Conservation (phyloP, 192 early-diverging fungal genomes). For the Umbelopsis sp. region DNA sequence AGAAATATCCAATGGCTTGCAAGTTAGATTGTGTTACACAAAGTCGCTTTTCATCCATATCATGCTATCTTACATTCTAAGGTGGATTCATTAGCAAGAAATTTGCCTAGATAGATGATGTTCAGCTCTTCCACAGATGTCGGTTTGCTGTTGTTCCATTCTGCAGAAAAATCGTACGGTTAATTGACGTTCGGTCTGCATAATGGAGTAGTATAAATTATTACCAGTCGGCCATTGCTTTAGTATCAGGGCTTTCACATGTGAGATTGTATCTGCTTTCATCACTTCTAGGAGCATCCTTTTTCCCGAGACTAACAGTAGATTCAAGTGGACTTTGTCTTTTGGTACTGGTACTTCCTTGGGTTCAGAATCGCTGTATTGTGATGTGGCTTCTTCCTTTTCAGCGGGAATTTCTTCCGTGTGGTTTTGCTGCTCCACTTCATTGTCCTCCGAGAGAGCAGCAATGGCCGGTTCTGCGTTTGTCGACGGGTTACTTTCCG, state of each 20-base stretch:
- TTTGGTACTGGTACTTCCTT: not conserved
- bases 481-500: not conserved
- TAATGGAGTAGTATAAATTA: not conserved
- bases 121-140: not conserved
- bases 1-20: not conserved
- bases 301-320: constrained; percentile 6
- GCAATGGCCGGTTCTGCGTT: not conserved
- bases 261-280: constrained; percentile 2
- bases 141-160: constrained; percentile 9
- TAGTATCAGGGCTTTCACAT: not conserved
- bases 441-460: not conserved
- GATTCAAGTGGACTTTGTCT: constrained; percentile 11
- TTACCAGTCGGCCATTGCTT: constrained; percentile 12
- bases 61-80: constrained; percentile 4
- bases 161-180: not conserved
- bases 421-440: not conserved
- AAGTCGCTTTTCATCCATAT: not conserved
- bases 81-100: not conserved
- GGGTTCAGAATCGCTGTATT: not conserved
- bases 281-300: not conserved
- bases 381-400: constrained; percentile 8
- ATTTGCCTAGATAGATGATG: constrained; percentile 8
- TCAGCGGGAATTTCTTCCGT: not conserved
- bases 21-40: not conserved
- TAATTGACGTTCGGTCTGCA: not conserved